Conservation (phyloP, 1,139 yeast genomes). For the Yamadazyma oceani region DNA sequence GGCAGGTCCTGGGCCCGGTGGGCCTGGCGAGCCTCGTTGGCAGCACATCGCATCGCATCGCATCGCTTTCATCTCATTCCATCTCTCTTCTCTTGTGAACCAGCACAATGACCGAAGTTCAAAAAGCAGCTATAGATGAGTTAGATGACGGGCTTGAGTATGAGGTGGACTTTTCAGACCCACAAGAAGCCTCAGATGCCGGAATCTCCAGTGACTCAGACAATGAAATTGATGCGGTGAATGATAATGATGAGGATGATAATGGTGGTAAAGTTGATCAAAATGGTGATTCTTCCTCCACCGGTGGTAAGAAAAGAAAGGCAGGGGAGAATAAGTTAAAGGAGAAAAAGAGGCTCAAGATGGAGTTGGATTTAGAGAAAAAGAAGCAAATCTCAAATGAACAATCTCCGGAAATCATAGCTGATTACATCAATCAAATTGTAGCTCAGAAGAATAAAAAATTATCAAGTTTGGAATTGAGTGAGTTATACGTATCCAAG, state of each 20-base stretch:
- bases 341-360: slow-evolving; percentile 56
- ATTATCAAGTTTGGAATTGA: slow-evolving; percentile 61
- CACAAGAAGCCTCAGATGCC: slow-evolving; percentile 1
- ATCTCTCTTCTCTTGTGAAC: no score
- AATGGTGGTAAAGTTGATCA: slow-evolving; percentile 6
- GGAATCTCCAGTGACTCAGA: slow-evolving; percentile 5
- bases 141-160: slow-evolving; percentile 69
- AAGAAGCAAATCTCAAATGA: slow-evolving; percentile 52
- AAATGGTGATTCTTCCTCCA: slow-evolving; percentile 8
- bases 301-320: slow-evolving; percentile 28
- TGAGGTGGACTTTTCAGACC: slow-evolving; percentile 37
- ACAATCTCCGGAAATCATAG: slow-evolving; percentile 51
- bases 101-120: slow-evolving; percentile 7
- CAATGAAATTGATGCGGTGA: slow-evolving; percentile 12
- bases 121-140: slow-evolving; percentile 43
- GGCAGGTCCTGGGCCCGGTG: no score
- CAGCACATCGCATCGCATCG: neutral
- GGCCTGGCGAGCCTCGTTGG: no score
- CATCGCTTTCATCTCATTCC: slow-evolving; percentile 11
- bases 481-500: slow-evolving; percentile 55
- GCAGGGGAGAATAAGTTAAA: slow-evolving; percentile 33
- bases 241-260: slow-evolving; percentile 16
- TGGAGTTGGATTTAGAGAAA: slow-evolving; percentile 55
- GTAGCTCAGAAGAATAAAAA: slow-evolving; percentile 54
- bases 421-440: slow-evolving; percentile 57